Conservation (phyloP, 257 asterid species). For the Solanum chilense region DNA sequence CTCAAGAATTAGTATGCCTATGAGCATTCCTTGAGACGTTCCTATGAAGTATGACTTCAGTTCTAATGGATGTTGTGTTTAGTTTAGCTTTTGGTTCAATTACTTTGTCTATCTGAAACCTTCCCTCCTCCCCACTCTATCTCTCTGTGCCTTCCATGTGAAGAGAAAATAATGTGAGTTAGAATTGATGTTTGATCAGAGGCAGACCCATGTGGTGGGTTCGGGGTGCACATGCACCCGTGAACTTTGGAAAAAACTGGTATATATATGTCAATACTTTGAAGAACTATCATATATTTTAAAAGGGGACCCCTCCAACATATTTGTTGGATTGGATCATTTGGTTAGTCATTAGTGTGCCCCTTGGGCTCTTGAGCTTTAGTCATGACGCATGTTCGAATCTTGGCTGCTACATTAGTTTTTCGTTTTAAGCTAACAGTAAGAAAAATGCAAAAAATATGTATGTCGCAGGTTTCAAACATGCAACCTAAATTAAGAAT, state of each 20-base stretch:
- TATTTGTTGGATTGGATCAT: neutral
- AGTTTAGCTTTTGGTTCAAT: neutral
- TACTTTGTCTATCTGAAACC: neutral
- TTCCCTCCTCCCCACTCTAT: neutral
- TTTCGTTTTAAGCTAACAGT: neutral
- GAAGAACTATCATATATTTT: neutral
- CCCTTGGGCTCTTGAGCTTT: neutral
- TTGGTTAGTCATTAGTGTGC: neutral
- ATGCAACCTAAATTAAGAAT: neutral
- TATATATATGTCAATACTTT: neutral
- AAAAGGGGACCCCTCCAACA: neutral
- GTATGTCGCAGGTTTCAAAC: neutral
- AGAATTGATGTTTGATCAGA: neutral
- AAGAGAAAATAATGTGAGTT: neutral
- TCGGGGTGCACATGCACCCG: neutral
- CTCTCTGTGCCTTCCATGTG: neutral
- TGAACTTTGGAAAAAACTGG: neutral
- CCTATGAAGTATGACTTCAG: neutral
- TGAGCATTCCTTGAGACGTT: neutral
- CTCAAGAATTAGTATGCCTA: neutral
- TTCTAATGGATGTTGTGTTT: neutral
- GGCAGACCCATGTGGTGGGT: neutral
- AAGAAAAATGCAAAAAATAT: neutral
- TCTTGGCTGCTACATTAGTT: neutral
- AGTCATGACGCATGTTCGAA: neutral